phyloP scores from a whole-genome alignment of 2,329 filamentous ascomycete species.

The Talaromyces piceae region DNA sequence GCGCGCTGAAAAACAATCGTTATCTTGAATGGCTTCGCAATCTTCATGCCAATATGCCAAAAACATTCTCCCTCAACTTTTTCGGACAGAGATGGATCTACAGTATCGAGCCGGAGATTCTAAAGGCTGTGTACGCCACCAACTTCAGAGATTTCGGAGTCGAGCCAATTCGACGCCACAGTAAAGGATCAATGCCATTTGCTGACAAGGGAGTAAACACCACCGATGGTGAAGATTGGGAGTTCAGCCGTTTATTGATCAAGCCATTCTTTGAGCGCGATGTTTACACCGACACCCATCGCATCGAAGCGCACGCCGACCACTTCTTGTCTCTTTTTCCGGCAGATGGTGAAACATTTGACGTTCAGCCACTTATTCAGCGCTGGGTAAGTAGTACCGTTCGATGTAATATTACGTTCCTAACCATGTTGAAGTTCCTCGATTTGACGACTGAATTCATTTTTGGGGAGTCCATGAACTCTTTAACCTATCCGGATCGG shows the following conservation, averaged over 20 bases:
- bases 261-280: constrained; percentile 12
- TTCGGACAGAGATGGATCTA: background rate
- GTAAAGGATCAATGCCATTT: background rate
- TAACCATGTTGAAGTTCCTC: too few species aligned
- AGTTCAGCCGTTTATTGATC: constrained; percentile 7
- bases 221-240: constrained; percentile 11
- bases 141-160: constrained; percentile 80
- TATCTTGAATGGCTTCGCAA: background rate
- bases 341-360: background rate
- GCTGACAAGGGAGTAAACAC: constrained; percentile 7
- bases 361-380: background rate
- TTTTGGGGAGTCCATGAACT: background rate
- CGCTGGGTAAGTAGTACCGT: background rate
- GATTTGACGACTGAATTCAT: background rate
- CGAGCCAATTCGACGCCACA: constrained; percentile 42
- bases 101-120: constrained; percentile 49
- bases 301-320: background rate
- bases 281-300: constrained; percentile 1
- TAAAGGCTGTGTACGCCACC: constrained; percentile 76
- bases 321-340: background rate
- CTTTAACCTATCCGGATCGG: background rate
- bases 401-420: background rate
- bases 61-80: background rate
- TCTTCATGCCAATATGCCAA: background rate
- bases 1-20: background rate